Evolutionary conservation across 306 rosid genomes (phyloP).

Genomic region (Senna siamea): DNA sequence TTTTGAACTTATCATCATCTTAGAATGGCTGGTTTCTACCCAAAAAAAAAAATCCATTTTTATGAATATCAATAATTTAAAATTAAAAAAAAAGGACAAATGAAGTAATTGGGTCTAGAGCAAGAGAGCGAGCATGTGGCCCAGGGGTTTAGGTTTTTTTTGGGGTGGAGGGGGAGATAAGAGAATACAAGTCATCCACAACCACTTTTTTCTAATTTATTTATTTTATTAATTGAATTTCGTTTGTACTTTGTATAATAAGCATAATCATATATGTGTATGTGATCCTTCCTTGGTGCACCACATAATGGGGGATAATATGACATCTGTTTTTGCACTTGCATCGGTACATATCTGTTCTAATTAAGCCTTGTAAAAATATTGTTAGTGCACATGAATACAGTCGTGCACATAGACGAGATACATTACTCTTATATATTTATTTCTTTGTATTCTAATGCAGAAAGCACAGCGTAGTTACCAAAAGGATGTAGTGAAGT

Average conservation of each 20-base stretch:
- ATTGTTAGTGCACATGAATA: background rate
- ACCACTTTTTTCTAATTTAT: no score
- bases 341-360: conserved; percentile 12
- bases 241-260: background rate
- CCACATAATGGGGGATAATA: background rate
- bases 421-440: background rate
- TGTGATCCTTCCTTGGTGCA: background rate
- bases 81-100: no score
- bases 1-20: no score
- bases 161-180: no score
- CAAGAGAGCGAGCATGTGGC: no score
- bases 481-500: conserved; percentile 78
- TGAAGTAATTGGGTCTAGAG: no score
- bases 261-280: no score
- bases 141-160: no score
- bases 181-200: no score
- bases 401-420: background rate
- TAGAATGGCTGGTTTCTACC: no score
- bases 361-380: background rate
- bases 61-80: no score
- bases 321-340: conserved; percentile 8
- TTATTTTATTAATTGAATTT: background rate
- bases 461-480: conserved; percentile 96
- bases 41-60: no score
- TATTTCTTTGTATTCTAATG: conserved; percentile 34